Conservation (phyloP, 2,329 filamentous ascomycete genomes). For the Sodiomyces alkalinus region DNA sequence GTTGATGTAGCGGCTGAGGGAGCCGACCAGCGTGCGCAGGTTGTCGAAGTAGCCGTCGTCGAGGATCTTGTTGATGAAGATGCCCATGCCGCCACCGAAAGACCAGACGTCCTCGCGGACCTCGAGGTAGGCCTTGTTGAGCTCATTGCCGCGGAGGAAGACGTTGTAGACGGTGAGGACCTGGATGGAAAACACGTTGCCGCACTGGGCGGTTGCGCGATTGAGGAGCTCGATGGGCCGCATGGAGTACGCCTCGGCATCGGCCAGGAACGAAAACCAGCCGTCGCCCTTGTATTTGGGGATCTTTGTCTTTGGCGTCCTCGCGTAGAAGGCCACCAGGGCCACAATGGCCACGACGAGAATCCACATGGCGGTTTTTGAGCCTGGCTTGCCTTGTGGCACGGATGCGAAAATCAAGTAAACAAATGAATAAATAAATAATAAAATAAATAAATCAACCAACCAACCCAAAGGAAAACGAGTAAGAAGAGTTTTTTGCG, state of each 20-base stretch:
- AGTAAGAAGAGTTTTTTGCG: no score
- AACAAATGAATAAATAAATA: no score
- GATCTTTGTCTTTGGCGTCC: conserved; percentile 3
- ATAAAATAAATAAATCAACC: no score
- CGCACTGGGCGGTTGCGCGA: conserved; percentile 3
- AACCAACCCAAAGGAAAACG: no score
- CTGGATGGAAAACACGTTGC: conserved; percentile 5
- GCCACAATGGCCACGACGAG: conserved; percentile 1
- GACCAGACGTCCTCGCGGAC: conserved; percentile 7
- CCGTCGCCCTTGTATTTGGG: conserved; percentile 7
- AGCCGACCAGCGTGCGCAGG: conserved; percentile 3
- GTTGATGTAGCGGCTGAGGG: conserved; percentile 6
- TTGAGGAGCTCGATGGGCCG: conserved; percentile 4
- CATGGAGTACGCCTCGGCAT: conserved; percentile 1
- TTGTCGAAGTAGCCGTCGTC: conserved; percentile 6
- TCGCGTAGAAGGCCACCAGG: background rate
- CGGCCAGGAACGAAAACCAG: conserved; percentile 7
- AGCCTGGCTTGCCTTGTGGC: conserved; percentile 17
- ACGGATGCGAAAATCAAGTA: no score
- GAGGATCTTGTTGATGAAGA: conserved; percentile 9
- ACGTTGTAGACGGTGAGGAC: conserved; percentile 5
- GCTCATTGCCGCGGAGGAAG: conserved; percentile 3
- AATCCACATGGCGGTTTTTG: conserved; percentile 13
- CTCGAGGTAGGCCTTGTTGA: conserved; percentile 6
- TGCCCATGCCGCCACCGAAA: conserved; percentile 5